Base-by-base conservation (phyloP, 2,329 filamentous ascomycete species). In the Penicillium olsonii region DNA sequence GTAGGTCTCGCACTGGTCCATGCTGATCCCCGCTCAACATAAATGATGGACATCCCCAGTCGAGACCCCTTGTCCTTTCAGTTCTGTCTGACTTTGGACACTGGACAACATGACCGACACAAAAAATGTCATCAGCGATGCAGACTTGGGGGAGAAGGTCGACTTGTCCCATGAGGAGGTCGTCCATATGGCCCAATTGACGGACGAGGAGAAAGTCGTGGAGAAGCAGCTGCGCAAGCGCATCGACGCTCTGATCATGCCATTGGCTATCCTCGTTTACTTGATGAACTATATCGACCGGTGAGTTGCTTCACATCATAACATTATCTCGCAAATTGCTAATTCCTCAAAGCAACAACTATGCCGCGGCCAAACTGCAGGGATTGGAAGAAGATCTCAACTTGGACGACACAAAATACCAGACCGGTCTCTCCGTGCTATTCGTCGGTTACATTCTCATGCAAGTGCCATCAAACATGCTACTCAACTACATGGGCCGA, bases 401-500 rank as follows among this genome's bases (percentile, higher is more conserved):
- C 0, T 60, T 76, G 22, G 60, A 56, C 4, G 64, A 57, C 12
- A 54, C 65, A 6, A 56, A 75, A 39, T 75, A 74, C 42, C 67
- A 75, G 48, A 73, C 70, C 5, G 72, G 71, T 20, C 59, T 76
- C 9, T 72, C 71, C 1, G 67, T 76, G 37, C 62, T 76, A 3
- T 76, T 76, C 46, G 72, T 75, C 27, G 71, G 61, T 20, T 76
- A 76, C 39, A 75, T 76, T 45, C 61, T 73, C 22, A 73, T 73
- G 69, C 71, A 73, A 50, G 74, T 77, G 5, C 77, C 78, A 0
- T 78, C 72, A 45, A 78, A 77, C 52, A 54, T 75, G 35, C 52
- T 76, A 8, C 64, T 77, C 19, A 69, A 69, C 37, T 69, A 73
- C 42, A 67, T 71, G 56, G 72, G 75, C n/a, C 61, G 66, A 2